Evolutionary conservation across 2,329 filamentous ascomycete species (phyloP).

Genomic region (Fusarium duplospermum): DNA sequence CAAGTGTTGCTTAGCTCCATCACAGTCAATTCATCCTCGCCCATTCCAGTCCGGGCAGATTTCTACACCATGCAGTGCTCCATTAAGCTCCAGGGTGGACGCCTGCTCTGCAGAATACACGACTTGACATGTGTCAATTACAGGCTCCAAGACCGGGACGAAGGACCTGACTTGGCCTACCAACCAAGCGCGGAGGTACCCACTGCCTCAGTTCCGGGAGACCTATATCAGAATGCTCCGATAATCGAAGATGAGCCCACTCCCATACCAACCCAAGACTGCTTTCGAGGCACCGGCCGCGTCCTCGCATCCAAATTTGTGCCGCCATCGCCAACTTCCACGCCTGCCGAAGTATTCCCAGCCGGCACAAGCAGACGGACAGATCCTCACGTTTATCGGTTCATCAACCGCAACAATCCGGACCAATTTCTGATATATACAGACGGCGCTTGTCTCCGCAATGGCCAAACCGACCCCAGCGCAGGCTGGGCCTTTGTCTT

Average conservation of each 20-base stretch:
- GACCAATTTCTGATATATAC: constrained; percentile 53
- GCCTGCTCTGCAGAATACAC: constrained; percentile 51
- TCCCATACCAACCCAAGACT: background rate
- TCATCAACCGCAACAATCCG: constrained; percentile 14
- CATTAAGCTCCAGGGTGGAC: constrained; percentile 48
- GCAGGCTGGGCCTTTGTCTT: constrained; percentile 56
- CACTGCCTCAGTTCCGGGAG: too few relatives aligned
- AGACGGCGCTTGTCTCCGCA: constrained; percentile 58
- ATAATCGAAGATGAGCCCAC: background rate
- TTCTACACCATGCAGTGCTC: background rate
- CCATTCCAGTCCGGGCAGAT: background rate
- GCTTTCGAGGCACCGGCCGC: constrained; percentile 12
- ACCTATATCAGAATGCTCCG: background rate
- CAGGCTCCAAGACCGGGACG: constrained; percentile 38
- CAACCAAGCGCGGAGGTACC: too few relatives aligned
- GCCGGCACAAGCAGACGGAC: background rate
- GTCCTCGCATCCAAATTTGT: constrained; percentile 29
- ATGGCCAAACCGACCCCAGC: constrained; percentile 51
- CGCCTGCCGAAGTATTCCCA: background rate
- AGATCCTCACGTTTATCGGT: background rate
- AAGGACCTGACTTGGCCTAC: background rate
- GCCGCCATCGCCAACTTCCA: constrained; percentile 13
- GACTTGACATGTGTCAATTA: constrained; percentile 50
- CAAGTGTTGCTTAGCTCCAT: background rate
- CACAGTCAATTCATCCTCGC: background rate